phyloP scores from a whole-genome alignment of 2,329 filamentous ascomycete species.

The Furcasterigmium sp. region DNA sequence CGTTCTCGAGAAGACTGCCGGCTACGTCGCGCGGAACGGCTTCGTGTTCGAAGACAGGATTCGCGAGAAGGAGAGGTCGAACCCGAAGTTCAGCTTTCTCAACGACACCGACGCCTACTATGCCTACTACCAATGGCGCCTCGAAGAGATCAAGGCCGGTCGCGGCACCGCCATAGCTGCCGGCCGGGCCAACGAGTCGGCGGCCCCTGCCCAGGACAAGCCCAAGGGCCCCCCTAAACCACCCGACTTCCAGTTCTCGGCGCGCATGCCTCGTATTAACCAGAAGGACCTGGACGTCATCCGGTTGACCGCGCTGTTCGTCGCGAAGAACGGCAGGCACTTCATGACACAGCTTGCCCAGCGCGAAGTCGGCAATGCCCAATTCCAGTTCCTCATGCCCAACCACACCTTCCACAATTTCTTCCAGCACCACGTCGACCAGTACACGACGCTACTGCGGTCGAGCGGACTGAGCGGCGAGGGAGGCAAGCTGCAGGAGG shows the following conservation, averaged over 20 bases:
- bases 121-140: conserved; percentile 84
- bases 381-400: conserved; percentile 93
- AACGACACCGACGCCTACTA: conserved; percentile 77
- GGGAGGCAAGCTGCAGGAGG: conserved; percentile 63
- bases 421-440: conserved; percentile 87
- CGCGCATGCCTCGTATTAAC: conserved; percentile 95
- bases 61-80: conserved; percentile 74
- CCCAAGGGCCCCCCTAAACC: conserved; percentile 81
- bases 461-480: conserved; percentile 62
- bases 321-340: conserved; percentile 84
- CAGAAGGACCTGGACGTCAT: conserved; percentile 80
- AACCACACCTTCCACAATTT: conserved; percentile 97
- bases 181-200: conserved; percentile 63
- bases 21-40: conserved; percentile 72
- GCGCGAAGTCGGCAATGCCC: conserved; percentile 82
- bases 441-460: conserved; percentile 78
- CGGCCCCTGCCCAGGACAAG: conserved; percentile 49
- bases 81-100: conserved; percentile 90
- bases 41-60: conserved; percentile 75
- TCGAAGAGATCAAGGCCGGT: conserved; percentile 79
- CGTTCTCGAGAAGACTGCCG: conserved; percentile 89
- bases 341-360: conserved; percentile 90
- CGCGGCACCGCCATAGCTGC: conserved; percentile 74
- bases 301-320: conserved; percentile 79
- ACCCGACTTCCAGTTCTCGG: conserved; percentile 85